phyloP scores from a whole-genome alignment of 352 stramenopile species.

The Phytophthora sojae region DNA sequence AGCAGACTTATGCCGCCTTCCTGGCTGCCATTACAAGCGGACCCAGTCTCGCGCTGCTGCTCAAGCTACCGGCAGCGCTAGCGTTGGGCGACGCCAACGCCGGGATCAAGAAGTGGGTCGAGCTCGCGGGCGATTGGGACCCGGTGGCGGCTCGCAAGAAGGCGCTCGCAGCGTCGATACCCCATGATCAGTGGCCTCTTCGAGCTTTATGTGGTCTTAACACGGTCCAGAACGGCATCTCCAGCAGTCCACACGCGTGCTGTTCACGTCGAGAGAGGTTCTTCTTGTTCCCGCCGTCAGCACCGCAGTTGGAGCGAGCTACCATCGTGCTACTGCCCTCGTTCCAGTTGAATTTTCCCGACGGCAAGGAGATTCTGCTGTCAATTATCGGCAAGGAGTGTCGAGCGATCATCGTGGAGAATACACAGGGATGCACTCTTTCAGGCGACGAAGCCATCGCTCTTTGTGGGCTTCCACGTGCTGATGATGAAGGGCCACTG shows the following conservation, averaged over 20 bases:
- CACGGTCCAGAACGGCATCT: slow-evolving; percentile 66
- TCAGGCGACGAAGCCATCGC: slow-evolving; percentile 22
- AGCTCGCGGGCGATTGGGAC: slow-evolving; percentile 69
- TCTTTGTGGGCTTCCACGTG: slow-evolving; percentile 28
- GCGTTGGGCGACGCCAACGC: slow-evolving; percentile 29
- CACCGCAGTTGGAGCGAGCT: slow-evolving; percentile 40
- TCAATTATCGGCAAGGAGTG: slow-evolving; percentile 34
- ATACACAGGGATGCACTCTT: slow-evolving; percentile 4
- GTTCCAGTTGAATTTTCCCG: slow-evolving; percentile 39
- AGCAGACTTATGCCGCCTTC: slow-evolving; percentile 47
- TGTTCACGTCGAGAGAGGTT: slow-evolving; percentile 70
- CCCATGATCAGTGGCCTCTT: slow-evolving; percentile 63
- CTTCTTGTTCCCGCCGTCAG: slow-evolving; percentile 58
- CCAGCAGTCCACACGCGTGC: slow-evolving; percentile 61
- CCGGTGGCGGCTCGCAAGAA: slow-evolving; percentile 52
- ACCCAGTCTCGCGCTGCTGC: slow-evolving; percentile 67
- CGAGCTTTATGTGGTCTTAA: slow-evolving; percentile 78
- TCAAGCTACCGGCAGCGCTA: slow-evolving; percentile 41
- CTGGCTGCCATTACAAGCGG: slow-evolving; percentile 66
- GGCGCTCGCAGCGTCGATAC: slow-evolving; percentile 39
- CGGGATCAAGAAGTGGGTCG: slow-evolving; percentile 40
- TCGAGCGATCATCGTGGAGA: slow-evolving; percentile 39
- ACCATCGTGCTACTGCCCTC: slow-evolving; percentile 48
- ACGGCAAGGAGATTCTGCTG: slow-evolving; percentile 35
- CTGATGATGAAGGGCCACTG: slow-evolving; percentile 3